Evolutionary conservation across 768 basidiomycete species (phyloP).

Genomic region (Psilocybe sp.): DNA sequence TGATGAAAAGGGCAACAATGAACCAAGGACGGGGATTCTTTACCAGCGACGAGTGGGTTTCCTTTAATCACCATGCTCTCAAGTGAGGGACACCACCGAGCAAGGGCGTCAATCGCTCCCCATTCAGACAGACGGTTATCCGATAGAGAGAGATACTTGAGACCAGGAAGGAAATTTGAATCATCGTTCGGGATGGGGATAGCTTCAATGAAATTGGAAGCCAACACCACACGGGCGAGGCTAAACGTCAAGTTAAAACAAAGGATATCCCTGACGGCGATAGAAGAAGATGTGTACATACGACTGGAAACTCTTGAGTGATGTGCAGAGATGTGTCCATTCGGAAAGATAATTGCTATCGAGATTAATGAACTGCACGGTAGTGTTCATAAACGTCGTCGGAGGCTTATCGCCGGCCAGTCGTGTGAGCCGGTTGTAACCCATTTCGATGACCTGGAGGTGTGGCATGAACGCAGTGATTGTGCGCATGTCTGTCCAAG

Average conservation of each 20-base stretch:
- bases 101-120: constrained; percentile 62
- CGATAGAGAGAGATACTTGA: constrained; percentile 64
- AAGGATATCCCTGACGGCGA: constrained; percentile 6
- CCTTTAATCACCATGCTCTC: constrained; percentile 56
- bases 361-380: constrained; percentile 59
- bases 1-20: neutral
- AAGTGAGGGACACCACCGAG: constrained; percentile 67
- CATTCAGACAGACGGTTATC: constrained; percentile 57
- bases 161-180: constrained; percentile 24
- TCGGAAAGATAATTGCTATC: constrained; percentile 61
- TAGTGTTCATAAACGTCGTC: constrained; percentile 14
- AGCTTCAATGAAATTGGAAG: constrained; percentile 53
- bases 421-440: constrained; percentile 57
- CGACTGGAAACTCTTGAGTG: constrained; percentile 43
- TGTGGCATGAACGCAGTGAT: constrained; percentile 51
- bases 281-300: constrained; percentile 29
- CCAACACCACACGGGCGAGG: constrained; percentile 61
- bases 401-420: constrained; percentile 24
- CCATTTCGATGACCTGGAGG: constrained; percentile 60
- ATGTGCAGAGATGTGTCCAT: constrained; percentile 50
- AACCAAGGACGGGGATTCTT: constrained; percentile 10
- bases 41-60: constrained; percentile 65
- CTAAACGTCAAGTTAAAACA: constrained; percentile 36
- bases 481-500: constrained; percentile 66
- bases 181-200: constrained; percentile 41